Evolutionary conservation across 331 rosid genomes (phyloP).

Genomic region (Pyracantha coccinea): DNA sequence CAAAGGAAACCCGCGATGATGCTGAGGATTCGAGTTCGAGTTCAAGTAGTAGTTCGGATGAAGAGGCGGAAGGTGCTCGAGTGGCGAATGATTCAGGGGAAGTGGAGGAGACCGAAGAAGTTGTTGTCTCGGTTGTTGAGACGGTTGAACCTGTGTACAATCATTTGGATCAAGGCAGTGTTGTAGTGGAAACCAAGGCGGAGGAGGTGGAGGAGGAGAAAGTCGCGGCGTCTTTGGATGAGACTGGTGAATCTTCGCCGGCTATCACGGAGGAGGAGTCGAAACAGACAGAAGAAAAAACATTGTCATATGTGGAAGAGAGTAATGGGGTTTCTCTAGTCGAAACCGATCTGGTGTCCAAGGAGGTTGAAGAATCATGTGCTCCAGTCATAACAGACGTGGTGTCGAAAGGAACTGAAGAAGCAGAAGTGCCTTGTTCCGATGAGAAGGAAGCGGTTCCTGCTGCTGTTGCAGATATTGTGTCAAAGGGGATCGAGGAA

Average conservation of each 20-base stretch:
- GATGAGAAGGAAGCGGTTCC: conserved; percentile 8
- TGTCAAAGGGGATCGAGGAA: conserved; percentile 20
- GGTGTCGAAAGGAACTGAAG: conserved; percentile 5
- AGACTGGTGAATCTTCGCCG: conserved; percentile 6
- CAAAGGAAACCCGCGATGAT: neutral
- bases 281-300: conserved; percentile 7
- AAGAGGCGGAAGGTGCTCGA: conserved; percentile 12
- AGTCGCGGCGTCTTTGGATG: neutral
- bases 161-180: neutral
- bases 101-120: conserved; percentile 13
- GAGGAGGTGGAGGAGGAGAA: conserved; percentile 9
- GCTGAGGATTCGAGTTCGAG: conserved; percentile 8
- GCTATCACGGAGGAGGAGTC: conserved; percentile 7
- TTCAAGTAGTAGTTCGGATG: neutral
- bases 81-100: conserved; percentile 1
- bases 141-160: neutral
- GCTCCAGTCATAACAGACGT: neutral
- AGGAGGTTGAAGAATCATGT: conserved; percentile 12
- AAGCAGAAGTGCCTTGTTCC: conserved; percentile 4
- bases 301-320: conserved; percentile 1
- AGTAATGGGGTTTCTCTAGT: conserved; percentile 11
- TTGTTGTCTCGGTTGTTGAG: conserved; percentile 21
- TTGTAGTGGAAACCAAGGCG: neutral
- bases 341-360: neutral
- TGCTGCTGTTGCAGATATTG: conserved; percentile 3